phyloP scores from a whole-genome alignment of 2,329 filamentous ascomycete genomes.

The Cladosporium sphaerospermum region DNA sequence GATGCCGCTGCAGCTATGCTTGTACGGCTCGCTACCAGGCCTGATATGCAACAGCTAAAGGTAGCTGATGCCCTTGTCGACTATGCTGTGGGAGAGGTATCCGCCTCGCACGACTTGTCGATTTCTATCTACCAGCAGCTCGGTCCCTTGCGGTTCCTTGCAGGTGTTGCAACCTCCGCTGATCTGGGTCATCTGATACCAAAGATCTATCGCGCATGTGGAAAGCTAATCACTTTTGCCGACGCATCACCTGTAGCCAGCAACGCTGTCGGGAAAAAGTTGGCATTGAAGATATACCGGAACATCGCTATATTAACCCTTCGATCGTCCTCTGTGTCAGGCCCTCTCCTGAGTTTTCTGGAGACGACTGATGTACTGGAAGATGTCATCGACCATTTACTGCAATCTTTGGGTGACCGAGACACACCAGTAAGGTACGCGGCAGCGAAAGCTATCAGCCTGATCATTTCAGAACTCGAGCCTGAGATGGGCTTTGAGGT shows the following conservation, averaged over 20 bases:
- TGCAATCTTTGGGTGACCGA: constrained; percentile 73
- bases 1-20: constrained; percentile 81
- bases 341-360: constrained; percentile 22
- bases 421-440: constrained; percentile 87
- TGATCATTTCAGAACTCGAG: constrained; percentile 75
- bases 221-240: constrained; percentile 51
- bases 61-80: constrained; percentile 61
- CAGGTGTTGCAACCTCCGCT: constrained; percentile 64
- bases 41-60: constrained; percentile 77
- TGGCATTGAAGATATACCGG: constrained; percentile 76
- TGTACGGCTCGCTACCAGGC: constrained; percentile 72
- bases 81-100: constrained; percentile 62
- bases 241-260: constrained; percentile 54
- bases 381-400: constrained; percentile 71
- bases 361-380: constrained; percentile 52
- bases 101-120: constrained; percentile 21
- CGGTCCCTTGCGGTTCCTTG: constrained; percentile 72
- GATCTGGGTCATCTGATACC: constrained; percentile 64
- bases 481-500: constrained; percentile 78
- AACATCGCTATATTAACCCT: constrained; percentile 64
- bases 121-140: constrained; percentile 64
- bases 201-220: constrained; percentile 59
- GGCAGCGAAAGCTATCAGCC: constrained; percentile 85
- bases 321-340: constrained; percentile 28
- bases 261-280: constrained; percentile 75